Evolutionary conservation across 2,329 filamentous ascomycete genomes (phyloP), one percentile per base, ranked within the genome.

Genomic region (Alternaria viburni): DNA sequence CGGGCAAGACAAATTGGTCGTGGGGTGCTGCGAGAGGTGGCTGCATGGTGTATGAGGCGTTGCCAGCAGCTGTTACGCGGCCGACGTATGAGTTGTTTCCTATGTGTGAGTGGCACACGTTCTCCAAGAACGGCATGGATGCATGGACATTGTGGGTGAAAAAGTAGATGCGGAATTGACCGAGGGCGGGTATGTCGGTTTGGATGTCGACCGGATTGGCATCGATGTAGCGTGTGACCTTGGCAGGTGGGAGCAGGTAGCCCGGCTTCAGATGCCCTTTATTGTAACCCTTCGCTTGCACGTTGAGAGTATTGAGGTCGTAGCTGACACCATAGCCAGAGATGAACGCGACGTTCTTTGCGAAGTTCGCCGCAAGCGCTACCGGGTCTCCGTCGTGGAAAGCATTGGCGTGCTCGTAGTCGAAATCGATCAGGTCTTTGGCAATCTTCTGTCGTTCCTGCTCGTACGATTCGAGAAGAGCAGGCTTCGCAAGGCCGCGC

Each of bases 131-230:
- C 1, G 81, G 80, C 57, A 81, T 81, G 30, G 83, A 79, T 54
- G 83, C 77, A 58, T 84, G 82, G 3, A 92, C 83, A 70, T 92
- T 85, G 72, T 87, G 88, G 64, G 88, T 86, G 64, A 94, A 86
- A 64, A 93, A 85, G 77, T 91, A 93, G 49, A 93, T 86, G 52
- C 90, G 86, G 82, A 93, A 94, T 73, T 94, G 91, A 25, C 91
- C 89, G 6, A 93, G 82, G 79, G 93, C 87, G 2, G 91, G 91
- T 47, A 93, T 91, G 72, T 93, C 91, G 6, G 93, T 87, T 75
- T 94, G 90, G 26, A 93, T 82, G 69, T 93, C 89, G 45, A 94
- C 88, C 0, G 91, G 91, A 71, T 93, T 94, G 4, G 91, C 89
- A 78, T 94, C 91, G 55, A 93, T 86, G 74, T 90, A 93, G 26